phyloP scores from a whole-genome alignment of 495 filamentous ascomycete genomes.

The Penicillium longicatenatum region DNA sequence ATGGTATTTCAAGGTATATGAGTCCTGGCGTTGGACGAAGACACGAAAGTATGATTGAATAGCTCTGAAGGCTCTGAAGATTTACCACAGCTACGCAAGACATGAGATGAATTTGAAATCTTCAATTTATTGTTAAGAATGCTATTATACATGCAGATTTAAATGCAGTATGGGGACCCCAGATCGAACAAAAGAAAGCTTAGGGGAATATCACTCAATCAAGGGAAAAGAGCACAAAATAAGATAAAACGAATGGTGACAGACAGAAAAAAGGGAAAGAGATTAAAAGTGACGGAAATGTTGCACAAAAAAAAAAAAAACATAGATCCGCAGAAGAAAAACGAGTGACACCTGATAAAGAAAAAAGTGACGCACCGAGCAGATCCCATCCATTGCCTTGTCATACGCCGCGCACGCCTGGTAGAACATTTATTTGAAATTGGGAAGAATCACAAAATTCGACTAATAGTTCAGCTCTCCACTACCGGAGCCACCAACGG shows the following conservation, averaged over 20 bases:
- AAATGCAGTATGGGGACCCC: neutral
- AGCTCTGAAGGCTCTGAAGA: neutral
- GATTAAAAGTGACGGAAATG: neutral
- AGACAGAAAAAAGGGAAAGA: constrained; percentile 8
- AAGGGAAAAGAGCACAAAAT: neutral
- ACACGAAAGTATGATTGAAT: neutral
- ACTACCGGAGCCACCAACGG: constrained; percentile 55
- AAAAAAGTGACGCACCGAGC: neutral
- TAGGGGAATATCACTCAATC: neutral
- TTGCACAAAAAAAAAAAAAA: constrained; percentile 4
- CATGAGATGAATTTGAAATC: neutral
- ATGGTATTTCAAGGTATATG: too few species aligned
- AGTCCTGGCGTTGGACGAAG: too few species aligned
- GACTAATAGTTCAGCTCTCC: constrained; percentile 64
- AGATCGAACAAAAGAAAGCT: neutral
- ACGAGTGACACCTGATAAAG: neutral
- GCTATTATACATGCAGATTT: constrained; percentile 27
- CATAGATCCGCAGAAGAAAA: constrained; percentile 1
- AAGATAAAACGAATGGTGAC: neutral
- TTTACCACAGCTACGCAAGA: neutral
- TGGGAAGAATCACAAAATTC: constrained; percentile 1
- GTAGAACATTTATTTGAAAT: neutral
- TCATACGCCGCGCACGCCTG: constrained; percentile 5
- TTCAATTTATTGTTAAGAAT: constrained; percentile 6
- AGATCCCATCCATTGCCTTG: constrained; percentile 3